Evolutionary conservation across 805 yeast genomes (phyloP), one percentile per base, ranked within the genome.

Genomic region (Kodamaea laetipori): DNA sequence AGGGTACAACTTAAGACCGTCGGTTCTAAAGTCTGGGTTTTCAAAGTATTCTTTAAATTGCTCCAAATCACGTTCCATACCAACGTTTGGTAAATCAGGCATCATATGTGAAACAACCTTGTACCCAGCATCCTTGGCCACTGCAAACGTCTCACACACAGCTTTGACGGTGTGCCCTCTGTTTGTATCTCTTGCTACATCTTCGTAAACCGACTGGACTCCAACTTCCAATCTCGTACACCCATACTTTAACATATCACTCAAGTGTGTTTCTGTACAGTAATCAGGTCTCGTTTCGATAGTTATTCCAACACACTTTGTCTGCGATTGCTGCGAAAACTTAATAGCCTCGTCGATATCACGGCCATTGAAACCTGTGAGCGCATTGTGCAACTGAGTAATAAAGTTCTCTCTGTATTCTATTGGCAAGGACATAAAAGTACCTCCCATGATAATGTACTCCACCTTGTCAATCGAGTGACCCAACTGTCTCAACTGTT

Each of bases 1-100:
- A 12, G 99, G 99, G 62, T 94, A 94, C 39, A 94, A 77, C 63
- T 94, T 94, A 51, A 94, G 76, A 27, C 99, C 99, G 62, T 94
- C 99, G 2, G 99, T 94, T 64, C 99, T 79, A 67, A 94, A 94
- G 21, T 81, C 96, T 1, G 99, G 99, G 63, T 88, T 94, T 56
- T 92, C 98, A 61, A 94, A 94, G 69, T 94, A 94, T 63, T 94
- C 99, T 57, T 84, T 81, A 61, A 94, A 94, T 68, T 94, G 99
- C 58, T 90, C 96, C 46, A 92, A 71, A 63, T 94, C 99, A 63
- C 99, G 80, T 67, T 94, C 99, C 96, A 92, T 88, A 13, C 98
- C 99, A 46, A 94, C 97, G 58, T 94, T 94, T 12, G 99, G 99
- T 56, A 94, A 74, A 72, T 94, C 99, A 11, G 99, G 99, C 99